Evolutionary conservation across 108 stramenopile species (phyloP).

Genomic region (Skeletonema costatum): DNA sequence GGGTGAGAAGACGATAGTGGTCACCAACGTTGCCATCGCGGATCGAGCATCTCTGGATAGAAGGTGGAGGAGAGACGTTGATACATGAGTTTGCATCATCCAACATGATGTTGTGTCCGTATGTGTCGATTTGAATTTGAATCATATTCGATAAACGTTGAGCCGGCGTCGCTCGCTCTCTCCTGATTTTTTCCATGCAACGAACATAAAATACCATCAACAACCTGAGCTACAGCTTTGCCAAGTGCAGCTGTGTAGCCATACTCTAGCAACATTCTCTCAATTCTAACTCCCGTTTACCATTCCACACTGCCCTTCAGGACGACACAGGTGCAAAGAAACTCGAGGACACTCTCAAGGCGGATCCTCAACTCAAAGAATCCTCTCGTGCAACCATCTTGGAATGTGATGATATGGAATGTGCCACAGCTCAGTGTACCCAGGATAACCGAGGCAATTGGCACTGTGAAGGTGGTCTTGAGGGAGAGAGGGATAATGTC

Average conservation of each 20-base stretch:
- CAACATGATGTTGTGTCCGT: background rate
- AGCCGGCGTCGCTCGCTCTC: background rate
- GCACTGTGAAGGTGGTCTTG: constrained; percentile 29
- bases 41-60: background rate
- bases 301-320: background rate
- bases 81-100: background rate
- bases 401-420: constrained; percentile 30
- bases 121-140: background rate
- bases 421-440: constrained; percentile 17
- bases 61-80: background rate
- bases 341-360: constrained; percentile 16
- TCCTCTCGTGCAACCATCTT: constrained; percentile 27
- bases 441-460: constrained; percentile 10
- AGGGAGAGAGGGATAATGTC: constrained; percentile 8
- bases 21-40: background rate
- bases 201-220: too few relatives aligned
- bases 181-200: too few relatives aligned
- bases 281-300: background rate
- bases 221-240: background rate
- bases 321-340: constrained; percentile 1
- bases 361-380: constrained; percentile 16
- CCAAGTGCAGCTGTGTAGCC: background rate
- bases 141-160: background rate
- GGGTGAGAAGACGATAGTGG: too few relatives aligned
- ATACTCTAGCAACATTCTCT: background rate